Base-by-base conservation (phyloP, 2,329 filamentous ascomycete species). In the Neurospora sp. region DNA sequence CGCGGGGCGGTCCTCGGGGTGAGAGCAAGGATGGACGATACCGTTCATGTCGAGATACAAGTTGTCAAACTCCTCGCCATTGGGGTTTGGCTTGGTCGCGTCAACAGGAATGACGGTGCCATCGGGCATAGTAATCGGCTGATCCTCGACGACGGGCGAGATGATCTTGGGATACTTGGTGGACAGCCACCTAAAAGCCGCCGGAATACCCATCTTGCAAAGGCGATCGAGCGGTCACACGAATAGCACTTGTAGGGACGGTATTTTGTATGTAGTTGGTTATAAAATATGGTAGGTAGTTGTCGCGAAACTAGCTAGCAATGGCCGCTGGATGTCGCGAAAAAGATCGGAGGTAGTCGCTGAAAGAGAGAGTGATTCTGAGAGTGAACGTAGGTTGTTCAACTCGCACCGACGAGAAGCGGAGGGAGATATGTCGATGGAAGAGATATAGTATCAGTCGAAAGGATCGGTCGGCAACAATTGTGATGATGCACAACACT, bases 41-140 rank as follows among this genome's bases (percentile, higher is more conserved):
- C 96, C 96, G 81, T 99, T 99, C 95, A 99, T 98, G 78, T 99
- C 96, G 73, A 99, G 88, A 78, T 99, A 99, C 6, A 99, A 85
- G 77, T 99, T 99, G 82, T 99, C 95, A 77, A 97, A 92, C 80
- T 99, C 96, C 82, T 98, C 95, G 79, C 93, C 93, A 81, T 99
- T 99, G 2, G 96, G 96, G 78, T 99, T 99, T 6, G 92, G 89
- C 46, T 88, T 84, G 6, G 91, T 93, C 11, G 88, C 89, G 78
- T 99, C 93, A 72, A 98, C 88, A 2, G 96, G 96, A 70, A 97
- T 90, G 74, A 88, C 85, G 62, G 90, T 87, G 74, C 93, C 95
- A 85, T 97, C 92, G 10, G 87, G 86, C 80, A 98, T 88, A 73
- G 89, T 89, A 69, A 91, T 84, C 10, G 94, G 91, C 74, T 88